Conservation (phyloP, 495 filamentous ascomycete species). For the Xylaria cubensis region DNA sequence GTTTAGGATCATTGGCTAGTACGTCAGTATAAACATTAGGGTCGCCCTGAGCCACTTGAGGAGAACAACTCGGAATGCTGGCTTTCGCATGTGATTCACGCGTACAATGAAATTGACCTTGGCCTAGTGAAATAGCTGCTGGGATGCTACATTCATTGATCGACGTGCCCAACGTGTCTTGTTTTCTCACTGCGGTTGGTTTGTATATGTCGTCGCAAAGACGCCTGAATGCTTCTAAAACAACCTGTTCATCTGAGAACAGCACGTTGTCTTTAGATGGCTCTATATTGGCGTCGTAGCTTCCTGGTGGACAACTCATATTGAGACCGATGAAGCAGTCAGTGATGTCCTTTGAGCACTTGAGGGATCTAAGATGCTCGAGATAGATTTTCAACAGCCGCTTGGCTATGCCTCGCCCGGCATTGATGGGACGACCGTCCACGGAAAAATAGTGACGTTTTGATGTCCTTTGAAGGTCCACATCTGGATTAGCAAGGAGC, state of each 20-base stretch:
- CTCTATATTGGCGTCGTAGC: constrained; percentile 90
- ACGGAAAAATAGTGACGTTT: constrained; percentile 74
- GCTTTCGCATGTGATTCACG: neutral
- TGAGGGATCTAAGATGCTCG: constrained; percentile 26
- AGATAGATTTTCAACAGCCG: constrained; percentile 60
- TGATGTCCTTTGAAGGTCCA: constrained; percentile 60
- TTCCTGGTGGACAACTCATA: constrained; percentile 70
- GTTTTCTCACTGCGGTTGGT: neutral
- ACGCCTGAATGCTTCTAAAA: constrained; percentile 58
- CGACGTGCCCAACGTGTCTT: neutral
- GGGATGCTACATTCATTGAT: neutral
- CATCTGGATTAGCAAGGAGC: constrained; percentile 62
- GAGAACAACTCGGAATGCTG: neutral
- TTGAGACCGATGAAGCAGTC: constrained; percentile 79
- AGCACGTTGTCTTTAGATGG: constrained; percentile 89
- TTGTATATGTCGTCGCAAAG: constrained; percentile 63
- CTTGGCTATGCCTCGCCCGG: constrained; percentile 67
- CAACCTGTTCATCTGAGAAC: constrained; percentile 65
- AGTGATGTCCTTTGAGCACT: constrained; percentile 39
- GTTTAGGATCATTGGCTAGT: neutral
- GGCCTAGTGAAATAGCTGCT: neutral
- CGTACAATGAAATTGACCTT: neutral
- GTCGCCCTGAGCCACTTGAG: neutral
- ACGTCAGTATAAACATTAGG: neutral
- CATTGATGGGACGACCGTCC: constrained; percentile 77